Percentiles rank a stretch among this genome's conserved stretches.
phyloP scores from a whole-genome alignment of 495 filamentous ascomycete species.

The Penicillium flavigenum region DNA sequence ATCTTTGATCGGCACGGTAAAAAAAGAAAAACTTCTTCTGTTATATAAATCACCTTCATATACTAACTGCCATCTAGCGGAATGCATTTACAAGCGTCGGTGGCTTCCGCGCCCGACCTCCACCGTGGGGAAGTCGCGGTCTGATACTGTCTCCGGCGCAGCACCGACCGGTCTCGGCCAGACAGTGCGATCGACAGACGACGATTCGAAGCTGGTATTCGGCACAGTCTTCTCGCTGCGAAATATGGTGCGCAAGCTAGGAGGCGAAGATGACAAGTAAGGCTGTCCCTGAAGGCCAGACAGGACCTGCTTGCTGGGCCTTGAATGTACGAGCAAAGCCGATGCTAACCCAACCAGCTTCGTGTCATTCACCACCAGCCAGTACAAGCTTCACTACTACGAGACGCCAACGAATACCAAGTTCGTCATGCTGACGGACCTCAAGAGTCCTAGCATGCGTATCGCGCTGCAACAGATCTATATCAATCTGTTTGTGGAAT shows the following conservation, averaged over 20 bases:
- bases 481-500: conserved; percentile 96
- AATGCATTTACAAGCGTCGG: conserved; percentile 92
- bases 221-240: conserved; percentile 92
- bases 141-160: conserved; percentile 34
- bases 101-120: conserved; percentile 60
- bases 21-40: conserved; percentile 11
- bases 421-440: conserved; percentile 95
- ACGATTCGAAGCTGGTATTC: conserved; percentile 97
- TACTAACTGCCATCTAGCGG: conserved; percentile 55
- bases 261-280: conserved; percentile 80
- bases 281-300: conserved; percentile 8
- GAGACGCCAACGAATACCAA: conserved; percentile 94
- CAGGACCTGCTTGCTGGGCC: neutral
- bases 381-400: conserved; percentile 99
- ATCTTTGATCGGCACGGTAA: conserved; percentile 98
- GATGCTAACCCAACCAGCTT: conserved; percentile 54
- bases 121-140: conserved; percentile 40
- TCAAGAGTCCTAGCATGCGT: conserved; percentile 82
- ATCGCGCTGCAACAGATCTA: conserved; percentile 97
- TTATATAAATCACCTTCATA: conserved; percentile 2
- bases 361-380: conserved; percentile 81
- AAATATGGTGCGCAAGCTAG: conserved; percentile 95
- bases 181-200: conserved; percentile 61
- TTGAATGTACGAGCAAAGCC: neutral
- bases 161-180: conserved; percentile 36